These are phyloP conservation scores for Serendipita vermifera DNA, from an alignment of 768 basidiomycete species.

Conservation along the genomic window DNA sequence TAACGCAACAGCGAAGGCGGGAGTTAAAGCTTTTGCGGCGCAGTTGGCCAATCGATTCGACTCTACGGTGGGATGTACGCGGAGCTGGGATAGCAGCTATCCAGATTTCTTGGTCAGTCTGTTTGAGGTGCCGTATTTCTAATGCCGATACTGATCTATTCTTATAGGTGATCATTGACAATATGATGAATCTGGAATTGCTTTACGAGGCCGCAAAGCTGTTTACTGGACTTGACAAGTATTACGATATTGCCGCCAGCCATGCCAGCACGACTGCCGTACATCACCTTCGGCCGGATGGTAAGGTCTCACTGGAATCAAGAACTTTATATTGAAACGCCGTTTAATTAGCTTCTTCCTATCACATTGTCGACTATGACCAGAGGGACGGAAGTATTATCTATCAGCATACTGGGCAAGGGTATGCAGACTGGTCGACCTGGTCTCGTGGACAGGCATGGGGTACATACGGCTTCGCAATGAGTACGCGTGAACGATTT, in stretches of 20 bases:
- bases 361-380: slow-evolving; percentile 56
- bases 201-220: not conserved
- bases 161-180: slow-evolving; percentile 55
- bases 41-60: slow-evolving; percentile 46
- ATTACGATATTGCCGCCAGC: slow-evolving; percentile 41
- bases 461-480: slow-evolving; percentile 58
- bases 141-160: not conserved
- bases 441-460: slow-evolving; percentile 66
- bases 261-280: slow-evolving; percentile 19
- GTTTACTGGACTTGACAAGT: slow-evolving; percentile 22
- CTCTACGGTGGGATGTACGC: slow-evolving; percentile 49
- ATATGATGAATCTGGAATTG: slow-evolving; percentile 65
- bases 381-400: slow-evolving; percentile 49
- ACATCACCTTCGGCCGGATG: slow-evolving; percentile 18
- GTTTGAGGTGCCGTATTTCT: not conserved
- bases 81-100: slow-evolving; percentile 55
- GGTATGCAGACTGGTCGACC: slow-evolving; percentile 48
- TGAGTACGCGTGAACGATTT: slow-evolving; percentile 39
- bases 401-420: slow-evolving; percentile 44
- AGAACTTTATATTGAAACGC: slow-evolving; percentile 35
- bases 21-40: slow-evolving; percentile 44
- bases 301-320: not conserved
- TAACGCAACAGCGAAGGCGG: slow-evolving; percentile 43
- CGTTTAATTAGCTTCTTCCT: slow-evolving; percentile 18
- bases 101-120: slow-evolving; percentile 40